Evolutionary conservation across 768 basidiomycete genomes (phyloP).

Genomic region (Rhodotorula kratochvilovae): DNA sequence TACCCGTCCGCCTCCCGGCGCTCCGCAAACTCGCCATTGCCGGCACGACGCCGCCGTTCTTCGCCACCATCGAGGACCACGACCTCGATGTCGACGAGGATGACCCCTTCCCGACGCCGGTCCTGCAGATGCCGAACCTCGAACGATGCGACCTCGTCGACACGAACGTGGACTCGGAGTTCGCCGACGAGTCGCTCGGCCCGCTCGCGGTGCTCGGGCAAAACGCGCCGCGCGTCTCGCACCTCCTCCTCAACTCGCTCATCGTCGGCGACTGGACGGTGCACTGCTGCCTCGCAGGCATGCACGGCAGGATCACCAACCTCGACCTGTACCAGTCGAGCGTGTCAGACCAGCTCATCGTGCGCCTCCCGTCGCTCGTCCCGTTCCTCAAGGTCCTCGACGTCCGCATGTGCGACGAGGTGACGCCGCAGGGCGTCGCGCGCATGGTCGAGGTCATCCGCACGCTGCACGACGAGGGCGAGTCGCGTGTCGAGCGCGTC

Average conservation of each 20-base stretch:
- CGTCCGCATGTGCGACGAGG: slow-evolving; percentile 6
- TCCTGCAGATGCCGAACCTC: slow-evolving; percentile 30
- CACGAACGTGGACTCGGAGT: slow-evolving; percentile 1
- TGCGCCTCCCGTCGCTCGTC: slow-evolving; percentile 9
- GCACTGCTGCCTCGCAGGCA: slow-evolving; percentile 14
- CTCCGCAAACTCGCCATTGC: background rate
- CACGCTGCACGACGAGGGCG: slow-evolving; percentile 3
- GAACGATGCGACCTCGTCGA: background rate
- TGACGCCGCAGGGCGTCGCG: slow-evolving; percentile 25
- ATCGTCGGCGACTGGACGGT: background rate
- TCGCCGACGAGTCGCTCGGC: background rate
- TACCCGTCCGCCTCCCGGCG: slow-evolving; percentile 11
- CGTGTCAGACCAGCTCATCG: slow-evolving; percentile 22
- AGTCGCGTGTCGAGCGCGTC: slow-evolving; percentile 5
- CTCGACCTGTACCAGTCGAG: slow-evolving; percentile 19
- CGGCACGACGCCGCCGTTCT: slow-evolving; percentile 20
- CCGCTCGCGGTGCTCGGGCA: slow-evolving; percentile 21
- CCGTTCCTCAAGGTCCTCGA: slow-evolving; percentile 20
- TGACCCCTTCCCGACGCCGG: slow-evolving; percentile 15
- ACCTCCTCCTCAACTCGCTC: background rate
- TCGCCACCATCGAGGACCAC: background rate
- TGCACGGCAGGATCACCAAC: background rate
- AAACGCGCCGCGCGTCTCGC: slow-evolving; percentile 3
- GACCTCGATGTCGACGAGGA: slow-evolving; percentile 4
- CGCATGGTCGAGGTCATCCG: slow-evolving; percentile 31